These are phyloP conservation scores for Cenchrus americanus DNA, from an alignment of 176 grass and related monocot genomes.

Conservation along the genomic window DNA sequence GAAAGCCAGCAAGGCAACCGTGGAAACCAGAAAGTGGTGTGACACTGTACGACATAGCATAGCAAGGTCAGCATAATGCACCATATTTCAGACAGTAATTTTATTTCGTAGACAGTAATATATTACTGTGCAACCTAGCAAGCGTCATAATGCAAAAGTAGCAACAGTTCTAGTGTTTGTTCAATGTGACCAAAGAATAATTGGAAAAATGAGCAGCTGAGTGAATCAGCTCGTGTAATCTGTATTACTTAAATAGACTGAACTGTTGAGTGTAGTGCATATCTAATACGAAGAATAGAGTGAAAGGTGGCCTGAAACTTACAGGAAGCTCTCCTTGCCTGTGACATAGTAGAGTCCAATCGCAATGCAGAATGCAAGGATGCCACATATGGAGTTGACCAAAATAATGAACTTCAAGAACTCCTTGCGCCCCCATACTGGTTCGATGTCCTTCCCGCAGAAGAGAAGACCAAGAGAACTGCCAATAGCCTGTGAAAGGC, in stretches of 20 bases:
- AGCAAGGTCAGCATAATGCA: not conserved
- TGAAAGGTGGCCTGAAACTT: slow-evolving; percentile 38
- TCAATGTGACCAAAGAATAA: not conserved
- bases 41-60: slow-evolving; percentile 44
- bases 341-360: slow-evolving; percentile 91
- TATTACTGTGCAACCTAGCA: not conserved
- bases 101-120: not conserved
- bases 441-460: slow-evolving; percentile 88
- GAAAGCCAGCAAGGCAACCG: slow-evolving; percentile 82
- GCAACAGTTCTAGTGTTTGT: not conserved
- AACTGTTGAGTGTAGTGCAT: not conserved
- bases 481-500: slow-evolving; percentile 71
- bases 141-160: not conserved
- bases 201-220: not conserved
- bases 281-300: not conserved
- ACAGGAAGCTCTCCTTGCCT: slow-evolving; percentile 95
- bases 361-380: slow-evolving; percentile 83
- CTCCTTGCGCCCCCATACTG: slow-evolving; percentile 94
- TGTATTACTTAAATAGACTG: not conserved
- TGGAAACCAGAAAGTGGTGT: slow-evolving; percentile 98
- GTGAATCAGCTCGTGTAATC: not conserved
- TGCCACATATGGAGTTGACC: slow-evolving; percentile 78
- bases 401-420: slow-evolving; percentile 94
- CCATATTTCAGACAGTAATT: not conserved
- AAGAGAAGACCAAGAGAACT: slow-evolving; percentile 95